These are phyloP conservation scores for Scheffersomyces parashehatae DNA, from an alignment of 1,139 yeast genomes.

Conservation along the genomic window DNA sequence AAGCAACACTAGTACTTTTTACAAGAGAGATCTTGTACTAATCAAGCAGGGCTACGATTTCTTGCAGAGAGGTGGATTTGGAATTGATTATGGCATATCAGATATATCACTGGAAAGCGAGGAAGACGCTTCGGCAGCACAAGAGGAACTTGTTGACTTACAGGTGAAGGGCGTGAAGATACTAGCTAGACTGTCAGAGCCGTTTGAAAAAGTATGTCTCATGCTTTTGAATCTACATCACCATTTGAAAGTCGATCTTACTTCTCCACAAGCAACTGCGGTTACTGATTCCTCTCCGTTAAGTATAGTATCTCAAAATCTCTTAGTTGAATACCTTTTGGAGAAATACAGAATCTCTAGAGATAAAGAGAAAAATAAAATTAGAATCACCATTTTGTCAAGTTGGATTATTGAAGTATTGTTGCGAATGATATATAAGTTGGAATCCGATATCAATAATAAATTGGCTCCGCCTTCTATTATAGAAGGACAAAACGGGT, in stretches of 20 bases:
- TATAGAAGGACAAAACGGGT: neutral
- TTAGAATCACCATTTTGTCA: conserved; percentile 65
- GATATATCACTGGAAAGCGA: conserved; percentile 8
- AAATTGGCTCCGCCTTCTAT: neutral
- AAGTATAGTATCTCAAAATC: conserved; percentile 22
- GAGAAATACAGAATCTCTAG: conserved; percentile 48
- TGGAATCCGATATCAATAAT: conserved; percentile 18
- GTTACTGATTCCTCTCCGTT: conserved; percentile 1
- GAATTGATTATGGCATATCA: conserved; percentile 22
- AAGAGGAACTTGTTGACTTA: conserved; percentile 17
- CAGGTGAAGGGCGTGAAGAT: conserved; percentile 59
- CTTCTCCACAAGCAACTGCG: neutral
- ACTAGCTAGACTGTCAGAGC: conserved; percentile 64
- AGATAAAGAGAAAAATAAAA: conserved; percentile 36
- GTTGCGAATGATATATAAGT: conserved; percentile 25
- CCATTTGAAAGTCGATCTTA: neutral
- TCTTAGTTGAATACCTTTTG: conserved; percentile 56
- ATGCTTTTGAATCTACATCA: conserved; percentile 50
- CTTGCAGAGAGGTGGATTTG: conserved; percentile 47
- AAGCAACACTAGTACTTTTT: conserved; percentile 18
- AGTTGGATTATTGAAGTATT: conserved; percentile 79
- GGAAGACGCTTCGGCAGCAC: conserved; percentile 4
- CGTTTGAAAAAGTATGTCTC: conserved; percentile 72
- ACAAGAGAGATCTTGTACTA: conserved; percentile 54
- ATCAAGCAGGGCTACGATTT: conserved; percentile 64